Conservation (phyloP, 2,329 filamentous ascomycete species). For the Thyridium curvatum region DNA sequence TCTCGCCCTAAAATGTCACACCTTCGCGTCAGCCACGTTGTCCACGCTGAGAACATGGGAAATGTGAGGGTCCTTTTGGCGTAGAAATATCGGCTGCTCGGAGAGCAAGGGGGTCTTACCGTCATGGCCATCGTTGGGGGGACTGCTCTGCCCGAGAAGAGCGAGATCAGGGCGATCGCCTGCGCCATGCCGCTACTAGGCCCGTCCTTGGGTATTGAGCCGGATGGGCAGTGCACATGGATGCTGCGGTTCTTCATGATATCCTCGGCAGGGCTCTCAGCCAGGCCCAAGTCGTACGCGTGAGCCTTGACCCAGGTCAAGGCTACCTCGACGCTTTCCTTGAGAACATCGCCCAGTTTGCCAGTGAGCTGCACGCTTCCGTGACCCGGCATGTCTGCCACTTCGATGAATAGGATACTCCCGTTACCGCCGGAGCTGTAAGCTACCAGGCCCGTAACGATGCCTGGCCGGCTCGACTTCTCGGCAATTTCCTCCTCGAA, state of each 20-base stretch:
- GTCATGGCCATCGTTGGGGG: constrained; percentile 96
- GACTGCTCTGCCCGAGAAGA: constrained; percentile 81
- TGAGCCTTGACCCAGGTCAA: constrained; percentile 96
- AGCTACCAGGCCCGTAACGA: constrained; percentile 93
- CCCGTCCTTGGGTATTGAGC: constrained; percentile 92
- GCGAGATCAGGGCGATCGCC: constrained; percentile 83
- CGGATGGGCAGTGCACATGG: constrained; percentile 92
- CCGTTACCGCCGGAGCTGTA: constrained; percentile 91
- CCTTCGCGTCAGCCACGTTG: constrained; percentile 4
- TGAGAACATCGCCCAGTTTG: constrained; percentile 92
- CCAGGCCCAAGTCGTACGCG: constrained; percentile 83
- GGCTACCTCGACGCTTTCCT: constrained; percentile 94
- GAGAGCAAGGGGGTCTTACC: constrained; percentile 34
- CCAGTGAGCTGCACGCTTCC: constrained; percentile 92
- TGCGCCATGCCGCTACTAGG: constrained; percentile 85
- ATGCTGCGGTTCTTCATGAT: constrained; percentile 94
- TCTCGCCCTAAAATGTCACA: constrained; percentile 43
- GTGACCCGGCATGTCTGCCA: constrained; percentile 91
- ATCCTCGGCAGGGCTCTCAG: constrained; percentile 73
- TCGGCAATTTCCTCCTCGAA: constrained; percentile 96
- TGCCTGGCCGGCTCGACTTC: constrained; percentile 73
- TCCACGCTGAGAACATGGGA: too few species aligned
- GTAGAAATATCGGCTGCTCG: too few species aligned
- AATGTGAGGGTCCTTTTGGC: too few species aligned
- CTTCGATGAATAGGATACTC: constrained; percentile 96